Conservation (phyloP, 2,329 filamentous ascomycete species). For the Fusarium sp. region DNA sequence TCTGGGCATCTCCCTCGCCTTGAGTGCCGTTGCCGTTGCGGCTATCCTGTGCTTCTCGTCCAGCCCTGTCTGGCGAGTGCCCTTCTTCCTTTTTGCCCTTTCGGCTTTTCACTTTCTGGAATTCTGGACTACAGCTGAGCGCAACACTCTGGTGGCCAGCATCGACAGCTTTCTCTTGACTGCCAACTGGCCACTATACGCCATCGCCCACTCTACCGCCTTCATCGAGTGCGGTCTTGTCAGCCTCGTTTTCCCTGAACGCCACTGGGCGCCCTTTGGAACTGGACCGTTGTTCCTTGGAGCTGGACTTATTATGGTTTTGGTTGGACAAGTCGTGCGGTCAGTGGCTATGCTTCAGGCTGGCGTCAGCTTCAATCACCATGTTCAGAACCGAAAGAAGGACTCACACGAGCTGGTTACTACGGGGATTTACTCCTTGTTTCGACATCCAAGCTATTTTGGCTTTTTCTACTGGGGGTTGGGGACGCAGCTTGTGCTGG, state of each 20-base stretch:
- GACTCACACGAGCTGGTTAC: conserved; percentile 84
- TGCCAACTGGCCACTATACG: conserved; percentile 86
- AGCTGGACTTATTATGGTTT: conserved; percentile 73
- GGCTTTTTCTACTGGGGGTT: conserved; percentile 99
- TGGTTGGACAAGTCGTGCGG: conserved; percentile 79
- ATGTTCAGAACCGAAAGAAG: conserved; percentile 78
- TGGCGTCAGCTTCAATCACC: conserved; percentile 91
- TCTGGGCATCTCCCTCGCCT: conserved; percentile 60
- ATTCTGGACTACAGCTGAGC: conserved; percentile 88
- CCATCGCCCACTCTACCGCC: conserved; percentile 82
- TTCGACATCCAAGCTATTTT: conserved; percentile 94
- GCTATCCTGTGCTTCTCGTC: conserved; percentile 51
- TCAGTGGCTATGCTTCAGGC: conserved; percentile 91
- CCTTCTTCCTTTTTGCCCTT: conserved; percentile 77
- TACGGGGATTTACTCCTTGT: conserved; percentile 77
- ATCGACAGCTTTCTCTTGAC: conserved; percentile 85
- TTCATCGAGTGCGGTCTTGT: conserved; percentile 78
- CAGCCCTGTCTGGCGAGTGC: conserved; percentile 69
- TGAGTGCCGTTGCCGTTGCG: conserved; percentile 47
- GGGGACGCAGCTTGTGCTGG: conserved; percentile 91
- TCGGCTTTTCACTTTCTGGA: conserved; percentile 94
- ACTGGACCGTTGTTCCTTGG: conserved; percentile 57
- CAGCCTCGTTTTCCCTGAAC: conserved; percentile 64
- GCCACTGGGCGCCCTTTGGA: conserved; percentile 60
- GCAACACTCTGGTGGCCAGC: conserved; percentile 80